These are phyloP conservation scores for Pisolithus sp. DNA, from an alignment of 768 basidiomycete species.

Conservation along the genomic window DNA sequence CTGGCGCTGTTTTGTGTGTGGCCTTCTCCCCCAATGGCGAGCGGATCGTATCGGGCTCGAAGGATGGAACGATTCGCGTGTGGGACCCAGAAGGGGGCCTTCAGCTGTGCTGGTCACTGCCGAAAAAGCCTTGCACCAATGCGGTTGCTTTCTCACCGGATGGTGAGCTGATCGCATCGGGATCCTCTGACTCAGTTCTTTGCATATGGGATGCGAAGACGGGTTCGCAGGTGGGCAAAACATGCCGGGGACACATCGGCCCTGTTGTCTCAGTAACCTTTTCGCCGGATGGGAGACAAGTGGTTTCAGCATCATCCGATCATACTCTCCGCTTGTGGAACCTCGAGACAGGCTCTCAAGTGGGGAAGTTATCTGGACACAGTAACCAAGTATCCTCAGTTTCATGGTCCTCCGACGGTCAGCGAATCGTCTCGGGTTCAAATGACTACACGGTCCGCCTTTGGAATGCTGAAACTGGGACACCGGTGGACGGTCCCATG, in stretches of 20 bases:
- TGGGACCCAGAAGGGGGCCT: too few species aligned
- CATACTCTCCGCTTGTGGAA: neutral
- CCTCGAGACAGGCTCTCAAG: neutral
- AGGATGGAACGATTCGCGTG: too few species aligned
- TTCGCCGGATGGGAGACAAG: neutral
- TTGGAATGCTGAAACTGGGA: neutral
- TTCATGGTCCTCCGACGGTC: constrained; percentile 2
- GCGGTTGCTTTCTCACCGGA: neutral
- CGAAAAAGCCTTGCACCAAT: neutral
- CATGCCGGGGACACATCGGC: neutral
- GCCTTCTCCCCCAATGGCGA: neutral
- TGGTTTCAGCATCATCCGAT: neutral
- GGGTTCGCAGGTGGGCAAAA: neutral
- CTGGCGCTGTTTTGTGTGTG: neutral
- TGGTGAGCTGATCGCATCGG: neutral
- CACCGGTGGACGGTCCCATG: neutral
- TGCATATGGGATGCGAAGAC: neutral
- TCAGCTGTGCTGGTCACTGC: too few species aligned
- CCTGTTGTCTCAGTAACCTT: neutral
- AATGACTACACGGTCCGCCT: neutral
- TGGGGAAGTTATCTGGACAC: neutral
- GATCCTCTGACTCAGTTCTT: neutral
- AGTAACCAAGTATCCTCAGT: neutral
- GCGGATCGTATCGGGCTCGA: neutral
- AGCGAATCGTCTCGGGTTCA: constrained; percentile 1